phyloP scores from a whole-genome alignment of 176 grass and related monocot genomes.

The Musa itinerans region DNA sequence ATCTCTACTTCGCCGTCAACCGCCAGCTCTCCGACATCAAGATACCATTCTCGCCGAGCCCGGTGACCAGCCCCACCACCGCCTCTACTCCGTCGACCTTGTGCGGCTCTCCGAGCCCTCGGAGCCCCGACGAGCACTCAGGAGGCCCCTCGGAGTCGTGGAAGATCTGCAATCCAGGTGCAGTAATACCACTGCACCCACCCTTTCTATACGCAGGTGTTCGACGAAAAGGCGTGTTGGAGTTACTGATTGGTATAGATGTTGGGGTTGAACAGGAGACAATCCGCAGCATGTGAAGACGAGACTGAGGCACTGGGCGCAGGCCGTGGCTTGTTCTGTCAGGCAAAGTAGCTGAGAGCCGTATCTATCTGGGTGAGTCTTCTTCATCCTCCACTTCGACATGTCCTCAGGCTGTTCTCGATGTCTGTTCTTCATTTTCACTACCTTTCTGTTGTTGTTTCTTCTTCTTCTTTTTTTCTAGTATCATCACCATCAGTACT shows the following conservation, averaged over 20 bases:
- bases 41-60: background rate
- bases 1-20: slow-evolving; percentile 27
- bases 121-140: slow-evolving; percentile 1
- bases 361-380: background rate
- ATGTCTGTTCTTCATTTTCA: background rate
- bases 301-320: slow-evolving; percentile 8
- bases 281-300: slow-evolving; percentile 1
- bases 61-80: background rate
- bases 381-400: background rate
- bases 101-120: background rate
- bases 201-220: background rate
- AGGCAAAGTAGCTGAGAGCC: background rate
- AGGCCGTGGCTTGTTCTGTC: slow-evolving; percentile 5
- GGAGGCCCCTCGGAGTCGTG: background rate
- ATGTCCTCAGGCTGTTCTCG: background rate
- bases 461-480: background rate
- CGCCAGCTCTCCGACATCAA: slow-evolving; percentile 10
- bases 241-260: background rate
- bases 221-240: background rate
- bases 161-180: slow-evolving; percentile 21
- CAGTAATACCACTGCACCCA: background rate
- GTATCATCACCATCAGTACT: background rate
- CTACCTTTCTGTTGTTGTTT: background rate
- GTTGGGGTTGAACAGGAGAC: background rate
- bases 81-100: background rate